Base-by-base conservation (phyloP, 352 stramenopile species). In the Phytophthora fragariaefolia region DNA sequence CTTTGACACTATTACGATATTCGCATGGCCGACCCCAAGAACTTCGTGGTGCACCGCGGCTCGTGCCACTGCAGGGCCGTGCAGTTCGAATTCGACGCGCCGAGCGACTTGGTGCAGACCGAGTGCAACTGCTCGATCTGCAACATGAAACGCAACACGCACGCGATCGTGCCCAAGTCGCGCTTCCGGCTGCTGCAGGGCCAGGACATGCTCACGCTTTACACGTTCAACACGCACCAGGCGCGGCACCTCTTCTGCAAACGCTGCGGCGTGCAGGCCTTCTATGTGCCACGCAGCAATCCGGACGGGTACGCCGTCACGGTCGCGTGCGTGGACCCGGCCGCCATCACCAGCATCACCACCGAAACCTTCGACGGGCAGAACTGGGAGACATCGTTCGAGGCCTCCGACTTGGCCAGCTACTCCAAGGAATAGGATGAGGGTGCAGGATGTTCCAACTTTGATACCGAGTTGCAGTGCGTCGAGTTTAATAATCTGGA, bases 111-210 rank as follows among this genome's bases (percentile, higher is more conserved):
- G 24, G 73, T 93, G 28, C 73, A 77, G 3, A 89, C 75, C 34
- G 77, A 89, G 47, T 96, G 89, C 81, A 96, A 95, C 67, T 96
- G 89, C 71, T 92, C 84, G 32, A 88, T 95, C 47, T 96, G 87
- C 72, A 42, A 52, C 45, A 91, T 95, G 83, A 94, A 93, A 69
- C 75, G 78, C 32, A 95, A 95, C 72, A 63, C 69, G 24, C 87
- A 95, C 69, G 74, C 80, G 26, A 83, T 94, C 63, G 74, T 96
- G 12, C 82, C 84, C 22, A 58, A 54, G 13, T 63, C 77, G 18
- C 63, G 69, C 18, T 95, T 96, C 65, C 75, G 74, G 0, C 47
- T 96, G 45, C 59, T 86, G 12, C 34, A 63, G 12, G 80, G 79
- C 23, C 28, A 68, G 2, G 79, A 90, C 51, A 61, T 59, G 40